Evolutionary conservation across 2,329 filamentous ascomycete species (phyloP).

Genomic region (Hypoxylon sp.): DNA sequence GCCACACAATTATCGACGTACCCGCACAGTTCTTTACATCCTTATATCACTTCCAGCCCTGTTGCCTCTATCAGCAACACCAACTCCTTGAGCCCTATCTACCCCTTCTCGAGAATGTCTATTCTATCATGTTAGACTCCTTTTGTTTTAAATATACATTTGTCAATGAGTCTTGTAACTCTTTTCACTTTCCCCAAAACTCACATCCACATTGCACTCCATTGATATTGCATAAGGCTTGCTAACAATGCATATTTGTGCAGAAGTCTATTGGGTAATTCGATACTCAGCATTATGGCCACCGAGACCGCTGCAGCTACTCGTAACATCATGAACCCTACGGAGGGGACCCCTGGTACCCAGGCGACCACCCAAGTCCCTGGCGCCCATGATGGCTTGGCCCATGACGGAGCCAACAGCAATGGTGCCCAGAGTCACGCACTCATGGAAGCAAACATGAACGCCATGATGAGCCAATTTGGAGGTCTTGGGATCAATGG

Average conservation of each 20-base stretch:
- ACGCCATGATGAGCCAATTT: slow-evolving; percentile 52
- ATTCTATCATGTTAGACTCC: neutral
- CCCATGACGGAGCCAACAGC: slow-evolving; percentile 46
- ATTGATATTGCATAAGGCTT: neutral
- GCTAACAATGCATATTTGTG: slow-evolving; percentile 15
- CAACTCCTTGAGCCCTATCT: neutral
- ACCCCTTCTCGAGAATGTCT: neutral
- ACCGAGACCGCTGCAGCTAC: slow-evolving; percentile 14
- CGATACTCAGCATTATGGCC: slow-evolving; percentile 25
- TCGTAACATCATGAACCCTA: slow-evolving; percentile 41
- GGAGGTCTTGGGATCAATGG: slow-evolving; percentile 55
- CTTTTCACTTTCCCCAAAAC: neutral
- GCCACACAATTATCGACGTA: neutral
- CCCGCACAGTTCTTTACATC: neutral
- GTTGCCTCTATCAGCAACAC: neutral
- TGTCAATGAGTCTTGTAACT: neutral
- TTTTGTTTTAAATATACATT: neutral
- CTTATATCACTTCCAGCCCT: neutral
- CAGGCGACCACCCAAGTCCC: slow-evolving; percentile 43
- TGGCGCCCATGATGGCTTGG: slow-evolving; percentile 20
- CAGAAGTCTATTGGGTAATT: slow-evolving; percentile 29
- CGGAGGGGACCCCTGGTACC: slow-evolving; percentile 39
- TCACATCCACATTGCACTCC: neutral
- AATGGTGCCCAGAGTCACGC: slow-evolving; percentile 42
- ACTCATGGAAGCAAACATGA: slow-evolving; percentile 49